Evolutionary conservation across 306 rosid species (phyloP), one percentile per base, ranked within the genome.

Genomic region (Glycine tomentella): DNA sequence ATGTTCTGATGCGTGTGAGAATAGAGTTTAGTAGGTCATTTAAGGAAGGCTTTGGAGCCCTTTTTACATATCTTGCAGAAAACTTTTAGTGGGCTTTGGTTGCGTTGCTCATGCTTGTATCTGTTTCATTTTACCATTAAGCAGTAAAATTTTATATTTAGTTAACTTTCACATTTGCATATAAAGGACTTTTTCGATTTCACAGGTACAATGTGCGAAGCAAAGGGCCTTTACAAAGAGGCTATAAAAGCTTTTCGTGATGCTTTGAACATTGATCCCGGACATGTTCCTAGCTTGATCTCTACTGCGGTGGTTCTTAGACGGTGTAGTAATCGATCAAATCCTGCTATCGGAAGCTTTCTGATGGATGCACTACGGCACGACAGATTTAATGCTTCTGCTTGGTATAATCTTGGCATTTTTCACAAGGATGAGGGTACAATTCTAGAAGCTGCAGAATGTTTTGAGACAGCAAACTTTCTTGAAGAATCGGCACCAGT

Each of bases 401-500:
- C 97, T 0, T 96, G 97, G 99, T 84, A 92, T 81, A 88, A 92
- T 84, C 94, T 96, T 42, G 99, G 97, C 58, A 71, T 90, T 66
- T 78, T 89, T 46, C 84, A 88, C 84, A 82, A 87, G 84, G 80
- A 81, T 17, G 85, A 86, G 84, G 93, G 90, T 31, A 70, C 83
- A 48, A 59, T 63, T 50, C 72, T 25, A 52, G 98, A 93, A 83
- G 99, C 99, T 16, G 83, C 88, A 6, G 99, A 92, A 70, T 93
- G 93, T 66, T 93, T 95, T 17, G 90, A 92, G 89, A 89, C 91
- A 81, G 94, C 97, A 57, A 25, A 82, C 58, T 77, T 78, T 84
- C 97, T 95, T 76, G 87, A 95, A 85, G 98, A 95, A 63, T 69
- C 96, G 55, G 90, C 90, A 64, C 98, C 99, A 20, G 87, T 95